A percentile compares a stretch with the other conserved stretches of the same genome.
phyloP scores from a whole-genome alignment of 2,329 filamentous ascomycete species.

The Thelonectria olida region DNA sequence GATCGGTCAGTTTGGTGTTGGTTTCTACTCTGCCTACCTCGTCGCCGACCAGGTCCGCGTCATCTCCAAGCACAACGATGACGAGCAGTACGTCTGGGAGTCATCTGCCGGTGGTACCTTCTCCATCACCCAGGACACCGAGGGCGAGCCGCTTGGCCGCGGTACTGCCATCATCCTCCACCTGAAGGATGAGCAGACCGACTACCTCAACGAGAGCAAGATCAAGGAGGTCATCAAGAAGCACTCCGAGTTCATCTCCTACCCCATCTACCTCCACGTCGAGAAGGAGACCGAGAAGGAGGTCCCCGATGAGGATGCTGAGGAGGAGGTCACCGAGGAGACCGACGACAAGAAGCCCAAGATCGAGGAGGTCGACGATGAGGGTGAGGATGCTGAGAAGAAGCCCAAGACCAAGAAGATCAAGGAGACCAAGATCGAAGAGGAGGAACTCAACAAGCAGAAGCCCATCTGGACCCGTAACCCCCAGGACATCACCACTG shows the following conservation, averaged over 20 bases:
- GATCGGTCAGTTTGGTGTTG: constrained; percentile 99
- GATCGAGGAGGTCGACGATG: constrained; percentile 90
- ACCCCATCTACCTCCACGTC: constrained; percentile 99
- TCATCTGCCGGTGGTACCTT: constrained; percentile 97
- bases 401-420: constrained; percentile 99
- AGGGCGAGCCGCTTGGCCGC: constrained; percentile 89
- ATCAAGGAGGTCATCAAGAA: constrained; percentile 99
- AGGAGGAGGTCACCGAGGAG: constrained; percentile 74
- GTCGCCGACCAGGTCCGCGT: constrained; percentile 97
- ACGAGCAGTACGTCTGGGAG: constrained; percentile 99
- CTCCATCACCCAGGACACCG: constrained; percentile 88
- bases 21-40: constrained; percentile 99
- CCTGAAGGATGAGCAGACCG: constrained; percentile 98
- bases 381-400: constrained; percentile 88
- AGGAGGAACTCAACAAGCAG: constrained; percentile 99
- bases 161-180: constrained; percentile 98
- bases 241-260: constrained; percentile 99
- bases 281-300: constrained; percentile 99
- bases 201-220: constrained; percentile 98
- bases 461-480: constrained; percentile 99
- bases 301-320: constrained; percentile 94
- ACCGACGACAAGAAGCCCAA: constrained; percentile 94
- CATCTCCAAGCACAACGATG: constrained; percentile 98
- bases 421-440: constrained; percentile 98
- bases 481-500: constrained; percentile 90